Evolutionary conservation across 2,329 filamentous ascomycete species (phyloP).

Genomic region (Pseudogymnoascus sp.): DNA sequence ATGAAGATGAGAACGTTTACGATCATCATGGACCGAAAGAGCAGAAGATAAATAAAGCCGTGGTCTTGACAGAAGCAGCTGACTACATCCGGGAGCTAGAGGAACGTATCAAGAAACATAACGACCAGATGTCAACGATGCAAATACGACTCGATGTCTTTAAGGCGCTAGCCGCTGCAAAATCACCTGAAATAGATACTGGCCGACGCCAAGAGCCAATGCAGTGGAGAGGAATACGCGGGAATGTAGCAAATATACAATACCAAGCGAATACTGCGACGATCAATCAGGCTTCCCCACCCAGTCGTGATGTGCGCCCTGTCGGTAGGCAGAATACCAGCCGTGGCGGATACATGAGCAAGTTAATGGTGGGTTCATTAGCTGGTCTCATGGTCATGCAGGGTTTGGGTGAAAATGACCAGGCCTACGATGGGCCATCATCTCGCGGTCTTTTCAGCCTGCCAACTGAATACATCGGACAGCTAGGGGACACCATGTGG

Average conservation of each 20-base stretch:
- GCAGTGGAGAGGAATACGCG: not conserved
- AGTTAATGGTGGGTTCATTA: constrained; percentile 87
- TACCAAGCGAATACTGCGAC: constrained; percentile 28
- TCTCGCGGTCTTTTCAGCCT: constrained; percentile 57
- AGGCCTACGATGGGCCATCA: constrained; percentile 51
- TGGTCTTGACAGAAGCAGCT: constrained; percentile 83
- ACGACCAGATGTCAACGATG: constrained; percentile 73
- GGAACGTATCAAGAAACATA: constrained; percentile 75
- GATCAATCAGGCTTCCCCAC: constrained; percentile 32
- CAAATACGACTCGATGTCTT: constrained; percentile 70
- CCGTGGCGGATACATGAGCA: constrained; percentile 53
- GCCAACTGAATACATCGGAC: constrained; percentile 52
- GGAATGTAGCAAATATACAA: constrained; percentile 19
- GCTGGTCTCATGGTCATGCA: constrained; percentile 90
- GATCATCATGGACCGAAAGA: not conserved
- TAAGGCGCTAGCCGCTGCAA: constrained; percentile 72
- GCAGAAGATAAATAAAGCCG: not conserved
- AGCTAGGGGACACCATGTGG: constrained; percentile 39
- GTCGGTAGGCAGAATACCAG: constrained; percentile 52
- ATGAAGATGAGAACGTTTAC: not conserved
- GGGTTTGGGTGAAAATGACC: constrained; percentile 55
- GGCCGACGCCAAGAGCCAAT: constrained; percentile 47
- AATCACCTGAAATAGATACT: constrained; percentile 61
- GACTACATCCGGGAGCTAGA: constrained; percentile 94
- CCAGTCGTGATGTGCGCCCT: constrained; percentile 48